Evolutionary conservation across 176 grass and related monocot species (phyloP).

Genomic region (Cenchrus fungigraminus): DNA sequence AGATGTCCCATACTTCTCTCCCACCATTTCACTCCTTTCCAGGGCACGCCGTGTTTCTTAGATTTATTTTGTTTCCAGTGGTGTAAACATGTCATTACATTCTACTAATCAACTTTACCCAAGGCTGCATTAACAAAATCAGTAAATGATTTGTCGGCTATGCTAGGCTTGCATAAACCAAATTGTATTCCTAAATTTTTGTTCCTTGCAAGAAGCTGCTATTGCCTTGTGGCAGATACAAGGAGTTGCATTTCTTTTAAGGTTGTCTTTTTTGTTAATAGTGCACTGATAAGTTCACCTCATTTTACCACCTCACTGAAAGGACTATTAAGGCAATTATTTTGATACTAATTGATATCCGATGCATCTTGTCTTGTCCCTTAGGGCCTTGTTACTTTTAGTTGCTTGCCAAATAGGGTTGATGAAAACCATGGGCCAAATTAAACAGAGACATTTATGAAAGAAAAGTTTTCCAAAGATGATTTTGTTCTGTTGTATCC

Average conservation of each 20-base stretch:
- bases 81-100: not conserved
- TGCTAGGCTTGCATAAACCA: not conserved
- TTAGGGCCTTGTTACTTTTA: constrained; percentile 36
- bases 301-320: constrained; percentile 32
- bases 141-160: not conserved
- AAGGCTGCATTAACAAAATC: not conserved
- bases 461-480: not conserved
- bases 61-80: not conserved
- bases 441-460: not conserved
- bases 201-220: not conserved
- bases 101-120: not conserved
- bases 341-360: constrained; percentile 9
- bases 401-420: constrained; percentile 8
- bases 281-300: constrained; percentile 12
- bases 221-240: not conserved
- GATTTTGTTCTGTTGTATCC: constrained; percentile 1
- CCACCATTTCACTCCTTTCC: not conserved
- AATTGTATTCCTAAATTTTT: not conserved
- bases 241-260: constrained; percentile 17
- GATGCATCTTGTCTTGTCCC: constrained; percentile 30
- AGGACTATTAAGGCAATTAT: constrained; percentile 1
- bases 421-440: constrained; percentile 28
- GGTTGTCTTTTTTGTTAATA: constrained; percentile 10
- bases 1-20: not conserved
- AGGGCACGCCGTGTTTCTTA: not conserved